These are phyloP conservation scores for Luffa aegyptiaca DNA, from an alignment of 306 rosid genomes.

Conservation along the genomic window DNA sequence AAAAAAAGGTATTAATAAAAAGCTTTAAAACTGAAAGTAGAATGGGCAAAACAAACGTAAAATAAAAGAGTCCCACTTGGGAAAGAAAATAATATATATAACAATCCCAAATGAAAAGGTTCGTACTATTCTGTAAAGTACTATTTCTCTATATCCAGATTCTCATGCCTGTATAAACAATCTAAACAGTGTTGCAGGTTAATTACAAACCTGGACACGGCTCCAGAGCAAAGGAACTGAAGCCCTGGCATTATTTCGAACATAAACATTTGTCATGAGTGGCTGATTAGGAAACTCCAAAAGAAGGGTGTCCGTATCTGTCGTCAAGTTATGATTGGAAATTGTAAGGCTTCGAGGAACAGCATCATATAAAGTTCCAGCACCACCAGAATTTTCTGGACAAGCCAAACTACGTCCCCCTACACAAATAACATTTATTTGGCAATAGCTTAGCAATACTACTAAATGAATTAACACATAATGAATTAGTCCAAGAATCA, in stretches of 20 bases:
- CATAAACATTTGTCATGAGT: slow-evolving; percentile 89
- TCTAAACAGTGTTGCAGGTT: background rate
- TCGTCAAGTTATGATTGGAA: slow-evolving; percentile 68
- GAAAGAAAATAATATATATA: background rate
- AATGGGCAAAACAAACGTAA: background rate
- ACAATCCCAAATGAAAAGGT: background rate
- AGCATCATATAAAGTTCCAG: slow-evolving; percentile 94
- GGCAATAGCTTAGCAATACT: background rate
- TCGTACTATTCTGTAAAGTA: background rate
- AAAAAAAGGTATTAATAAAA: background rate
- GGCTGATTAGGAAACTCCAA: slow-evolving; percentile 94
- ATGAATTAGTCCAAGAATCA: background rate
- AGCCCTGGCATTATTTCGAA: slow-evolving; percentile 88
- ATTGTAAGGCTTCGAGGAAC: slow-evolving; percentile 87
- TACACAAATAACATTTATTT: slow-evolving; percentile 25
- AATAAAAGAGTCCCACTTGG: background rate
- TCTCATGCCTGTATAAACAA: background rate
- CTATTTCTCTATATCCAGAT: background rate
- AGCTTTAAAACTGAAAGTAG: background rate
- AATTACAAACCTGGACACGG: slow-evolving; percentile 87
- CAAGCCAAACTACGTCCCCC: slow-evolving; percentile 80
- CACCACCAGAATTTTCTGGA: slow-evolving; percentile 90
- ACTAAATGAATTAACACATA: background rate
- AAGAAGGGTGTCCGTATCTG: slow-evolving; percentile 90
- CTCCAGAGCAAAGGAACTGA: slow-evolving; percentile 98